phyloP scores from a whole-genome alignment of 148 eudicot genomes.

The Arctostaphylos glauca region DNA sequence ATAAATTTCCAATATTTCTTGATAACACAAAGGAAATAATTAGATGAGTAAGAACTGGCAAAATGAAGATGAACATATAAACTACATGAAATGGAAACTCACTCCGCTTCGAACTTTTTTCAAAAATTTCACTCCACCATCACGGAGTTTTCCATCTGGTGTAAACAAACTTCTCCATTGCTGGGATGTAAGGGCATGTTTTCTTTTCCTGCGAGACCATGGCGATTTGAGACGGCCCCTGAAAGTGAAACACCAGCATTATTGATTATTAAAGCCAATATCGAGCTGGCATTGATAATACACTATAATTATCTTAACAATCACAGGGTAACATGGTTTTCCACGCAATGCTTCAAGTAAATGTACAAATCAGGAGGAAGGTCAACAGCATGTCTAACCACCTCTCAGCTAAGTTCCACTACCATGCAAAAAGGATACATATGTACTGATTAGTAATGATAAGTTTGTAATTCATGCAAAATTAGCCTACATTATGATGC shows the following conservation, averaged over 20 bases:
- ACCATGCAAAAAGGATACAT: background rate
- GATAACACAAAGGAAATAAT: background rate
- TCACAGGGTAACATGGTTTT: background rate
- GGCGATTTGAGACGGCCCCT: constrained; percentile 91
- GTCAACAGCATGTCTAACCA: background rate
- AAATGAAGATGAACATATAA: background rate
- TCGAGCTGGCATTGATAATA: background rate
- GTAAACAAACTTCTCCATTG: constrained; percentile 78
- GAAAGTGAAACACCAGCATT: constrained; percentile 21
- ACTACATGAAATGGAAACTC: constrained; percentile 26
- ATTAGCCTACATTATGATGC: background rate
- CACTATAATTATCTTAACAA: background rate
- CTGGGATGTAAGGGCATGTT: constrained; percentile 60
- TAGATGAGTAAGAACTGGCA: background rate
- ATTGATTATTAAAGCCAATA: constrained; percentile 3
- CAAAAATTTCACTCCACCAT: constrained; percentile 78
- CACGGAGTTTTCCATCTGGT: constrained; percentile 73
- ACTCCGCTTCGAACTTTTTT: constrained; percentile 95
- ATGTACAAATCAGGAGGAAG: background rate
- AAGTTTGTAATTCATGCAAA: background rate
- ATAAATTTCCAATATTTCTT: constrained; percentile 4
- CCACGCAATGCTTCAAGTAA: background rate
- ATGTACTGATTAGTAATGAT: background rate
- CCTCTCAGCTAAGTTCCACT: background rate
- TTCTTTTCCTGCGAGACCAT: constrained; percentile 91